Evolutionary conservation across 257 asterid genomes (phyloP).

Genomic region (Nyctanthes arbortristis): DNA sequence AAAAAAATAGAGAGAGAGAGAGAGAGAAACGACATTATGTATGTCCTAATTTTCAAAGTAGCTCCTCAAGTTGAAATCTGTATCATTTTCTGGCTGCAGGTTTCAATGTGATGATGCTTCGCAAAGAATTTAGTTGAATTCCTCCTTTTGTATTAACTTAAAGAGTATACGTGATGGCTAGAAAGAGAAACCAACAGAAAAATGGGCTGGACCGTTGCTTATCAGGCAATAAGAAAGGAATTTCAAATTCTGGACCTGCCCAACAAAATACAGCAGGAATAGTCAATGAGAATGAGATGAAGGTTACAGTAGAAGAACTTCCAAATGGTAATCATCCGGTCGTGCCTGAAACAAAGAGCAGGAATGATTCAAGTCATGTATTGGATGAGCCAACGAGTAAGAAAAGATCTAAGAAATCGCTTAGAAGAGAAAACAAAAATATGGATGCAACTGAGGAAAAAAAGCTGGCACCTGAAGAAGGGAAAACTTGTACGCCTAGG

Average conservation of each 20-base stretch:
- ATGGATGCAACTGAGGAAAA: slow-evolving; percentile 28
- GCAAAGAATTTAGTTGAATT: slow-evolving; percentile 28
- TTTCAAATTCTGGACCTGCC: slow-evolving; percentile 42
- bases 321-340: slow-evolving; percentile 39
- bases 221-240: slow-evolving; percentile 44
- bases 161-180: slow-evolving; percentile 45
- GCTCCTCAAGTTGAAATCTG: background rate
- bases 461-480: slow-evolving; percentile 25
- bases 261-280: slow-evolving; percentile 42
- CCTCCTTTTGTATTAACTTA: slow-evolving; percentile 12
- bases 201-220: slow-evolving; percentile 43
- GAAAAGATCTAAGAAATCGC: slow-evolving; percentile 52
- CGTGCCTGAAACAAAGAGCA: slow-evolving; percentile 33
- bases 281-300: slow-evolving; percentile 32
- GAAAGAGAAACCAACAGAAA: slow-evolving; percentile 60
- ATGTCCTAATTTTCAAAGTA: no score
- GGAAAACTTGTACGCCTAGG: slow-evolving; percentile 31
- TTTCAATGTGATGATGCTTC: slow-evolving; percentile 14
- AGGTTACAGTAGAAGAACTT: slow-evolving; percentile 35
- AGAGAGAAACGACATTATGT: no score
- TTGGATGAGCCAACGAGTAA: slow-evolving; percentile 50
- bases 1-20: no score
- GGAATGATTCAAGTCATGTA: slow-evolving; percentile 30
- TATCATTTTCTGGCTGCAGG: slow-evolving; percentile 27
- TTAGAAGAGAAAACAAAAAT: slow-evolving; percentile 47